phyloP scores from a whole-genome alignment of 306 rosid genomes.

The Casuarina cunninghamiana region DNA sequence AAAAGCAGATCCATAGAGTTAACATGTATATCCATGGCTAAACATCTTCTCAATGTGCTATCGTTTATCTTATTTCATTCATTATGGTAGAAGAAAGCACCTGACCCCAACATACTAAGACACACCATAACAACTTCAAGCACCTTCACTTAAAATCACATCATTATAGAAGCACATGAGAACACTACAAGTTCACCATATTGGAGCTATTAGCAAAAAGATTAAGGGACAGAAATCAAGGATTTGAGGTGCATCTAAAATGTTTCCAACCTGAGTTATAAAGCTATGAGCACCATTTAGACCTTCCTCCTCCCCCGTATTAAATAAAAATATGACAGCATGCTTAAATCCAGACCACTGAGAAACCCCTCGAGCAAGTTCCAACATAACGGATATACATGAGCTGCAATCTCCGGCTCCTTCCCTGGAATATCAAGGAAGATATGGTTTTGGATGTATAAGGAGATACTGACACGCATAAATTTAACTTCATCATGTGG shows the following conservation, averaged over 20 bases:
- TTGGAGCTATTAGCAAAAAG: neutral
- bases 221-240: conserved; percentile 7
- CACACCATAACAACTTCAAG: neutral
- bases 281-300: conserved; percentile 96
- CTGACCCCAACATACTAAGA: neutral
- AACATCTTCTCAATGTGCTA: neutral
- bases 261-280: conserved; percentile 75
- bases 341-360: conserved; percentile 95
- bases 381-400: conserved; percentile 89
- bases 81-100: neutral
- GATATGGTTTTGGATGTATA: neutral
- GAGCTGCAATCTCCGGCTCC: conserved; percentile 99
- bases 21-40: neutral
- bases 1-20: neutral
- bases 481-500: neutral
- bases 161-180: neutral
- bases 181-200: neutral
- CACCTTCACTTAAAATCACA: neutral
- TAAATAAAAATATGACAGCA: conserved; percentile 83
- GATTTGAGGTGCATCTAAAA: conserved; percentile 19
- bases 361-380: conserved; percentile 95
- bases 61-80: neutral
- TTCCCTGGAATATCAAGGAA: conserved; percentile 59
- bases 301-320: conserved; percentile 99
- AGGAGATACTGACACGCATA: conserved; percentile 6